A percentile compares a stretch with the other conserved stretches of the same genome.
Evolutionary conservation across 169 alveolate species (phyloP).

Genomic region (Toxoplasma gondii): DNA sequence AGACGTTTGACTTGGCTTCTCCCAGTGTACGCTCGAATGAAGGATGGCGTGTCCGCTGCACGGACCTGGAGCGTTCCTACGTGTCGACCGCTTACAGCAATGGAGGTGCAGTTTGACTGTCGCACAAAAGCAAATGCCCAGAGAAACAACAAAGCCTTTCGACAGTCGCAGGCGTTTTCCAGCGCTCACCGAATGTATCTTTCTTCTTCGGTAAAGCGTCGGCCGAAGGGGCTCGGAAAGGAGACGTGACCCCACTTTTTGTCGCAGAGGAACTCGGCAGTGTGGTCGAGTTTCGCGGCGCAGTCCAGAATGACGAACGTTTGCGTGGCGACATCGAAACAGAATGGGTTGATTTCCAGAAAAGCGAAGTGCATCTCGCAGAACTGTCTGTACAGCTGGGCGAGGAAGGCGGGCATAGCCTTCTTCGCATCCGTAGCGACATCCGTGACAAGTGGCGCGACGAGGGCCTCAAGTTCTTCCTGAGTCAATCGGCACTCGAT

Average conservation of each 20-base stretch:
- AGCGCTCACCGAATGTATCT: conserved; percentile 62
- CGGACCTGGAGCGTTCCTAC: no score
- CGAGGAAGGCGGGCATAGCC: conserved; percentile 35
- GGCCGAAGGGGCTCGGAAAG: conserved; percentile 73
- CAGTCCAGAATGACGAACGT: conserved; percentile 65
- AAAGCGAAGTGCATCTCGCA: conserved; percentile 69
- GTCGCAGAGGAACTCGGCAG: conserved; percentile 69
- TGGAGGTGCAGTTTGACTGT: no score
- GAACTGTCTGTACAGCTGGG: conserved; percentile 38
- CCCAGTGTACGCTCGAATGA: no score
- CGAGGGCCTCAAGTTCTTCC: conserved; percentile 8
- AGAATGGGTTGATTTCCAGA: conserved; percentile 71
- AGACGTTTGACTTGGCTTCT: no score
- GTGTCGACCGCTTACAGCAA: no score
- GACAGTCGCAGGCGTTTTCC: no score
- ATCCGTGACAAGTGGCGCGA: neutral
- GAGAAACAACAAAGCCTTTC: no score
- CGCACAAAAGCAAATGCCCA: no score
- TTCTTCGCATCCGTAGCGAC: conserved; percentile 14
- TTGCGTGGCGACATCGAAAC: neutral
- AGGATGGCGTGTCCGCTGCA: no score
- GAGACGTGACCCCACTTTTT: conserved; percentile 69
- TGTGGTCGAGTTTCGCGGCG: conserved; percentile 73
- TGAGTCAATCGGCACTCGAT: neutral
- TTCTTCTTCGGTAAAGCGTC: conserved; percentile 69